These are phyloP conservation scores for Ophiostoma sp. DNA, from an alignment of 2,329 filamentous ascomycete genomes.

Conservation along the genomic window DNA sequence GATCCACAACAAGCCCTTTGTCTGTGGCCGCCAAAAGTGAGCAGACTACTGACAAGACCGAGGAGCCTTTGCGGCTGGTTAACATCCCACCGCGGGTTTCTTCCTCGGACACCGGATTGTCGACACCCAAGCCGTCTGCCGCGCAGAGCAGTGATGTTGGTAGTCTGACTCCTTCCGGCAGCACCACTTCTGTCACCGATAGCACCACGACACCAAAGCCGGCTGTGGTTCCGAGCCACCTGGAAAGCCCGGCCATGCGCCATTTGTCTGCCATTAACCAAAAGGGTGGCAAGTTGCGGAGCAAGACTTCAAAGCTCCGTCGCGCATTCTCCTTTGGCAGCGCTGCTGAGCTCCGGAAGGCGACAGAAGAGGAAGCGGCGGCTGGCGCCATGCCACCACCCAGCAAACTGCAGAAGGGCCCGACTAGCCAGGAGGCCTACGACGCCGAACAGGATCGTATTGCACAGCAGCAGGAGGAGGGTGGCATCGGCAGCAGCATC, in stretches of 20 bases:
- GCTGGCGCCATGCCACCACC: slow-evolving; percentile 36
- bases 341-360: slow-evolving; percentile 79
- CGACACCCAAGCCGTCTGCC: background rate
- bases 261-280: slow-evolving; percentile 84
- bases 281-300: slow-evolving; percentile 69
- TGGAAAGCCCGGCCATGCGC: slow-evolving; percentile 68
- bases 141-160: background rate
- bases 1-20: slow-evolving; percentile 50
- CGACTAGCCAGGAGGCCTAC: slow-evolving; percentile 57
- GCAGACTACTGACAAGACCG: slow-evolving; percentile 42
- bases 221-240: slow-evolving; percentile 32
- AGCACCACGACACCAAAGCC: background rate
- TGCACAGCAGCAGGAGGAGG: slow-evolving; percentile 85
- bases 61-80: slow-evolving; percentile 51
- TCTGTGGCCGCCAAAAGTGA: slow-evolving; percentile 34
- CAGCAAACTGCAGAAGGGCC: slow-evolving; percentile 60
- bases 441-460: slow-evolving; percentile 90
- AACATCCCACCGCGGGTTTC: slow-evolving; percentile 57
- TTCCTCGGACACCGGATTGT: slow-evolving; percentile 30
- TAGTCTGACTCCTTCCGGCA: background rate
- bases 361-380: slow-evolving; percentile 53
- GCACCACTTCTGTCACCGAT: background rate
- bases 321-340: slow-evolving; percentile 96
- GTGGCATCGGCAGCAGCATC: slow-evolving; percentile 85
- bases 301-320: slow-evolving; percentile 78